Evolutionary conservation across 176 grass and related monocot species (phyloP), one percentile per base, ranked within the genome.

Genomic region (Carex myosuroides): DNA sequence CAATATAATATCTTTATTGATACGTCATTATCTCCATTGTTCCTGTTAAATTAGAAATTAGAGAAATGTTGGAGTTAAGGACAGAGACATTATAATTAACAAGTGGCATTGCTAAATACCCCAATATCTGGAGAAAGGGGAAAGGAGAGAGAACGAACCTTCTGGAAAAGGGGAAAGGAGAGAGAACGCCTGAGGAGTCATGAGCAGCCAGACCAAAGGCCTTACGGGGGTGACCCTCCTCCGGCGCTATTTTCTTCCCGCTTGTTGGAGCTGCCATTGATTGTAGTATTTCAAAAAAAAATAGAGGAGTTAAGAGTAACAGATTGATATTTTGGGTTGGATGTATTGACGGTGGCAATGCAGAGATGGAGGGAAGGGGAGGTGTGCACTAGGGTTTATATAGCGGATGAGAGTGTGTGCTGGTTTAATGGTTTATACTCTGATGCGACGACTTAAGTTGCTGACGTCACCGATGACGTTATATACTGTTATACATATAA

Each of bases 1-100:
- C 94, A 97, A 82, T 82, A 97, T 1, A 94, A 60, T 4, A 94
- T 90, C 83, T 90, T 97, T 81, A 97, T 92, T 29, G 60, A 84
- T 1, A 97, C 94, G 33, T 97, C 94, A 44, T 92, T 89, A 0
- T 89, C 92, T 78, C 94, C 94, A 0, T 83, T 97, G 67, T 87
- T 86, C 79, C 94, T 97, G 86, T 20, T 82, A 12, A 87, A 62
- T 13, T 48, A 74, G 11, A 74, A 1, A 74, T 74, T 12, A 53
- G 26, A 65, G 16, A 61, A 20, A 42, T 50, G 30, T 70, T 13
- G 21, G 54, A 58, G n/a, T 58, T 18, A 58, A n/a, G 56, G 14
- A 56, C 54, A 56, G 12, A 56, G 54, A 56, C 0, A 42, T 29
- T 29, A 29, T 42, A 42, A n/a, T n/a, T n/a, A n/a, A 6, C 39